A percentile compares a stretch with the other conserved stretches of the same genome.
Evolutionary conservation across 176 grass and related monocot species (phyloP).

Genomic region (Melocanna baccifera): DNA sequence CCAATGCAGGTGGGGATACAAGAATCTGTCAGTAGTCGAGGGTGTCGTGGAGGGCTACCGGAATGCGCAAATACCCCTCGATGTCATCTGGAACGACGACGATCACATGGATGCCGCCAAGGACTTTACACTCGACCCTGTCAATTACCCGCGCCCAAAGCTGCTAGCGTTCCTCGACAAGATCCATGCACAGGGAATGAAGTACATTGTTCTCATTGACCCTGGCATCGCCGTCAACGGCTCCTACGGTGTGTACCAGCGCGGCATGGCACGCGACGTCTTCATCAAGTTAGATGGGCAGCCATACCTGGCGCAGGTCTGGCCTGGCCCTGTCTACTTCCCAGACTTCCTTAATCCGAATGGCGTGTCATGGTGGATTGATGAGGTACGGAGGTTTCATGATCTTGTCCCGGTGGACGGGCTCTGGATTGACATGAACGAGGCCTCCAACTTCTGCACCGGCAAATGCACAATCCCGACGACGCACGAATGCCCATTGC

Average conservation of each 20-base stretch:
- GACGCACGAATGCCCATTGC: constrained; percentile 51
- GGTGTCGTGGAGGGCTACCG: constrained; percentile 77
- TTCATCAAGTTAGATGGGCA: constrained; percentile 78
- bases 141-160: constrained; percentile 73
- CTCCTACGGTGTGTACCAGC: constrained; percentile 69
- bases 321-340: constrained; percentile 93
- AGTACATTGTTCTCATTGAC: constrained; percentile 91
- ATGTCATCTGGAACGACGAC: constrained; percentile 95
- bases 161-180: constrained; percentile 72
- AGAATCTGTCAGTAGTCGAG: constrained; percentile 86
- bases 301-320: constrained; percentile 88
- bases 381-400: constrained; percentile 85
- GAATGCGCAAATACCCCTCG: constrained; percentile 74
- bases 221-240: constrained; percentile 82
- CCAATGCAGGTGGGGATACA: constrained; percentile 95
- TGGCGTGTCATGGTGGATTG: constrained; percentile 76
- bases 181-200: constrained; percentile 75
- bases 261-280: constrained; percentile 66
- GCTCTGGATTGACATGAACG: constrained; percentile 98
- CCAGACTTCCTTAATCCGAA: constrained; percentile 81
- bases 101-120: constrained; percentile 94
- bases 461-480: constrained; percentile 78
- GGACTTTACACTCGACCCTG: constrained; percentile 79
- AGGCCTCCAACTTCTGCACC: constrained; percentile 93
- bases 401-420: constrained; percentile 76